Percentiles rank a stretch among this genome's conserved stretches.
Conservation (phyloP, 352 stramenopile species). For the Phytophthora ohioensis region DNA sequence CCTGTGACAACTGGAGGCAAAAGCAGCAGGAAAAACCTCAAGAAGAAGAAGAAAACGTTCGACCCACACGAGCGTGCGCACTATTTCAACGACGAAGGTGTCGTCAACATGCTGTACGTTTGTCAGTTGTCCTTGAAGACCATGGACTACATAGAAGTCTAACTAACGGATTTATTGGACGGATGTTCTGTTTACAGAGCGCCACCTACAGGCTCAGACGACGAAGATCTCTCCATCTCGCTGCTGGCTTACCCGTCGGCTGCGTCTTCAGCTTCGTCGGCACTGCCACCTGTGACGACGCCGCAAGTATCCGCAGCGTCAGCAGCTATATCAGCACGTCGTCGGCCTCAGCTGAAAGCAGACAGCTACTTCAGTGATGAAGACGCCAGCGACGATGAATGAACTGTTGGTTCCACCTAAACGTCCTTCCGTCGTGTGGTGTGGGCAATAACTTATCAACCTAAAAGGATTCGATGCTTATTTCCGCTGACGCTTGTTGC, state of each 20-base stretch:
- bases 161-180: conserved; percentile 27
- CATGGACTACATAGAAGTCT: neutral
- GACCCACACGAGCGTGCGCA: conserved; percentile 63
- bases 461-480: conserved; percentile 32
- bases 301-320: conserved; percentile 17
- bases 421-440: neutral
- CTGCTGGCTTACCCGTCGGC: conserved; percentile 70
- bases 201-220: conserved; percentile 55
- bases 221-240: conserved; percentile 71
- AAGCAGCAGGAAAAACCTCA: conserved; percentile 61
- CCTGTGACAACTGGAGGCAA: conserved; percentile 51
- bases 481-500: conserved; percentile 73
- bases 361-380: conserved; percentile 84
- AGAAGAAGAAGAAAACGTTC: conserved; percentile 76
- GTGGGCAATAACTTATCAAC: conserved; percentile 47
- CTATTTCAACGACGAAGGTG: conserved; percentile 76
- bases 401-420: neutral
- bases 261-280: conserved; percentile 11
- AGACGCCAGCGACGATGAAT: conserved; percentile 71
- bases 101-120: conserved; percentile 71
- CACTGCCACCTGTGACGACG: neutral
- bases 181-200: conserved; percentile 43
- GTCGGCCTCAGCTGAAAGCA: conserved; percentile 47
- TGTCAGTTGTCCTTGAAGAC: conserved; percentile 10
- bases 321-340: conserved; percentile 29